A percentile compares a stretch with the other conserved stretches of the same genome.
Evolutionary conservation across 768 basidiomycete species (phyloP).

Genomic region (Podaxis pistillaris): DNA sequence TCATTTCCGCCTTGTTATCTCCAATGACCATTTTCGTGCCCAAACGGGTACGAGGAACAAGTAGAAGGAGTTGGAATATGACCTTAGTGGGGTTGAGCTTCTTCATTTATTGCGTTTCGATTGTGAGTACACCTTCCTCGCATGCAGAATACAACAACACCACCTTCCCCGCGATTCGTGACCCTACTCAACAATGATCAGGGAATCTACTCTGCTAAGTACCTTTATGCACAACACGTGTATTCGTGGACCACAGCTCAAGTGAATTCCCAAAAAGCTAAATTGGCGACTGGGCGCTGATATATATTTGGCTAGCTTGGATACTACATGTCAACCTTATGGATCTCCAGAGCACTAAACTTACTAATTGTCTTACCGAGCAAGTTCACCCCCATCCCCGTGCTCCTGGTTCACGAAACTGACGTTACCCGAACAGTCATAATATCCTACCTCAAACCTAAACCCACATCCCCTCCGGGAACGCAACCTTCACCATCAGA

Average conservation of each 20-base stretch:
- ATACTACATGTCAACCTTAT: constrained; percentile 73
- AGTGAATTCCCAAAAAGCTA: constrained; percentile 22
- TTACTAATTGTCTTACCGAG: constrained; percentile 68
- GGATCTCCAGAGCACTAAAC: constrained; percentile 61
- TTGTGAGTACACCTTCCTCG: constrained; percentile 40
- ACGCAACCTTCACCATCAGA: constrained; percentile 34
- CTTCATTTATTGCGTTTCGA: constrained; percentile 63
- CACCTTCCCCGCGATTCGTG: not conserved
- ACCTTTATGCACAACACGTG: constrained; percentile 73
- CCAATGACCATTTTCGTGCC: constrained; percentile 75
- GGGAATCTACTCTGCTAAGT: constrained; percentile 75
- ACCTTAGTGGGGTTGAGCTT: constrained; percentile 63
- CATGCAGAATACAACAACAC: not conserved
- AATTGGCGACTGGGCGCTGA: constrained; percentile 7
- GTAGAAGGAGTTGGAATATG: constrained; percentile 69
- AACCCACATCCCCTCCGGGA: constrained; percentile 27
- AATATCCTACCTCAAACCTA: constrained; percentile 60
- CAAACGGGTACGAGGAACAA: constrained; percentile 37
- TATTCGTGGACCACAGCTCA: constrained; percentile 67
- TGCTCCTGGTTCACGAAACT: not conserved
- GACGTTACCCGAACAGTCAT: constrained; percentile 42
- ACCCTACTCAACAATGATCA: constrained; percentile 23
- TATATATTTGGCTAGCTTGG: constrained; percentile 44
- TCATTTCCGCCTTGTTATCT: constrained; percentile 47
- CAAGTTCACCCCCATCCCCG: constrained; percentile 30